These are phyloP conservation scores for Fusarium avenaceum DNA, from an alignment of 2,329 filamentous ascomycete species.

Conservation along the genomic window DNA sequence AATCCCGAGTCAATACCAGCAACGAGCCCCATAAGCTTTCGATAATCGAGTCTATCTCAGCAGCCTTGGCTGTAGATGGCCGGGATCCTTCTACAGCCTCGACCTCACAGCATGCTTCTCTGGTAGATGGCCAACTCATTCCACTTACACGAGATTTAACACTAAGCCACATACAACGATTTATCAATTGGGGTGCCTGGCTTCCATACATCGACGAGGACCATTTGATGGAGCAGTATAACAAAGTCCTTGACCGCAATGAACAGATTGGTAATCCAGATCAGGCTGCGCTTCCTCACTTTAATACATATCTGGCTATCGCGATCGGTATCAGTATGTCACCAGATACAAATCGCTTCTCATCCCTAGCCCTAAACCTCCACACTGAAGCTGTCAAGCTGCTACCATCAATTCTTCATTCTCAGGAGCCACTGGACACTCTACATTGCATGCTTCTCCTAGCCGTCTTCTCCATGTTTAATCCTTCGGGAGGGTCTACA, in stretches of 20 bases:
- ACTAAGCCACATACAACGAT: not conserved
- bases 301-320: conserved; percentile 18
- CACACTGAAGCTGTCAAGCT: conserved; percentile 19
- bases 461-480: conserved; percentile 18
- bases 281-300: not conserved
- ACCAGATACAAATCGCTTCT: not conserved
- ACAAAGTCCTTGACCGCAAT: not conserved
- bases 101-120: not conserved
- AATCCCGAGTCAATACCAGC: conserved; percentile 10
- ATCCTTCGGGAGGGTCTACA: conserved; percentile 5
- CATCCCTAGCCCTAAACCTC: not conserved
- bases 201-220: conserved; percentile 13
- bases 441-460: conserved; percentile 27
- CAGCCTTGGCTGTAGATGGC: conserved; percentile 26
- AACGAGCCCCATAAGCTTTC: conserved; percentile 20
- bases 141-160: conserved; percentile 8
- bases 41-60: conserved; percentile 15
- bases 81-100: conserved; percentile 17
- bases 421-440: conserved; percentile 7
- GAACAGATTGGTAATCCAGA: fast-evolving
- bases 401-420: not conserved
- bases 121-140: not conserved
- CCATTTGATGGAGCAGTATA: conserved; percentile 12
- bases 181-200: conserved; percentile 17
- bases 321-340: conserved; percentile 29